Evolutionary conservation across 768 basidiomycete genomes (phyloP).

Genomic region (Xerocomus spinulosus): DNA sequence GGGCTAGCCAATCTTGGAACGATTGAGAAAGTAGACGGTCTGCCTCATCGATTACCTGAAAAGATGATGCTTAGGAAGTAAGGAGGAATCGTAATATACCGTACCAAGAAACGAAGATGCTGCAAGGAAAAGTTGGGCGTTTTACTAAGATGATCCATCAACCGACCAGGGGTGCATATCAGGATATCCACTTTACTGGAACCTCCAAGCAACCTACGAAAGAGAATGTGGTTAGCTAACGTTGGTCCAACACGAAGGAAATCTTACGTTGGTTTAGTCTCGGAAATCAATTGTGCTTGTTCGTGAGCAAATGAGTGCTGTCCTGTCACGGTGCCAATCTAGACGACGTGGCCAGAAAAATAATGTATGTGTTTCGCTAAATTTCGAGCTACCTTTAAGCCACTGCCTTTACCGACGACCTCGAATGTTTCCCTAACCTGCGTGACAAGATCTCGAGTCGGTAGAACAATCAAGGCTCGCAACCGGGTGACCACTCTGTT

Average conservation of each 20-base stretch:
- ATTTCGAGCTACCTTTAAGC: conserved; percentile 58
- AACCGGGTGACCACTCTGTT: conserved; percentile 74
- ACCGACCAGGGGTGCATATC: conserved; percentile 90
- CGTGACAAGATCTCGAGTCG: conserved; percentile 87
- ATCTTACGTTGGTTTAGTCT: conserved; percentile 49
- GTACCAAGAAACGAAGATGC: conserved; percentile 89
- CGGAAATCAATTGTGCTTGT: conserved; percentile 72
- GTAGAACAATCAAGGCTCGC: conserved; percentile 84
- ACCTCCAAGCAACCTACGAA: conserved; percentile 67
- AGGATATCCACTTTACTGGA: conserved; percentile 90
- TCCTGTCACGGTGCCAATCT: conserved; percentile 82
- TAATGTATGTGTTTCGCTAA: neutral
- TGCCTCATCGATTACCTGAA: conserved; percentile 93
- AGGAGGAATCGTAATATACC: conserved; percentile 17
- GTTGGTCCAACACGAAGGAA: neutral
- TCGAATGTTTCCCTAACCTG: conserved; percentile 96
- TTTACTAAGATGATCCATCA: conserved; percentile 89
- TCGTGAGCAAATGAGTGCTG: conserved; percentile 94
- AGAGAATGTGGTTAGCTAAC: neutral
- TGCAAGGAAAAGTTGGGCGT: conserved; percentile 91
- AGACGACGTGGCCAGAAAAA: conserved; percentile 4
- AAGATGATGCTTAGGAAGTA: neutral
- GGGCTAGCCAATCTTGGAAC: conserved; percentile 92
- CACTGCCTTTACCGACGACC: conserved; percentile 74
- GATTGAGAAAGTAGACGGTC: conserved; percentile 93